A percentile compares a stretch with the other conserved stretches of the same genome.
phyloP scores from a whole-genome alignment of 2,329 filamentous ascomycete genomes.

The Polychaeton citri region DNA sequence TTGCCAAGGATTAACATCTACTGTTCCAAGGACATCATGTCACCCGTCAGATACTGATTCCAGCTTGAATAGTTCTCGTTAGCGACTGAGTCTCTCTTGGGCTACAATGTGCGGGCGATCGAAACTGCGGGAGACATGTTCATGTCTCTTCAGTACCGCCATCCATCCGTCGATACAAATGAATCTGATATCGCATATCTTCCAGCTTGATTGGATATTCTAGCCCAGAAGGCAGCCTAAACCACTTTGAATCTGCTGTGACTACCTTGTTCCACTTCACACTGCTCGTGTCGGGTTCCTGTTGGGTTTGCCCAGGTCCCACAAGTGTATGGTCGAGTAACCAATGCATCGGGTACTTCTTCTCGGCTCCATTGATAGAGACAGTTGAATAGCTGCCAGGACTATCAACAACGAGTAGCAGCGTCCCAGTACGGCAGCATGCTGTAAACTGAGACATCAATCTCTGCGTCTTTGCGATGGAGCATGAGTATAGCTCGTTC shows the following conservation, averaged over 20 bases:
- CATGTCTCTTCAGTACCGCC: background rate
- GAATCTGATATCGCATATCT: constrained; percentile 90
- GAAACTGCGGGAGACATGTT: too few species aligned
- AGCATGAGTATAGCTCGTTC: constrained; percentile 81
- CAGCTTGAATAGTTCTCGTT: too few species aligned
- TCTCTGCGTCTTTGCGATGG: constrained; percentile 59
- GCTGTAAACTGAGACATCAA: constrained; percentile 60
- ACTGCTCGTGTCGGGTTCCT: too few species aligned
- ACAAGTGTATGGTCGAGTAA: constrained; percentile 72
- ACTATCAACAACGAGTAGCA: constrained; percentile 80
- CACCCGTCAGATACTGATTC: too few species aligned
- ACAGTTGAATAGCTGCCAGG: constrained; percentile 87
- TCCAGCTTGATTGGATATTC: constrained; percentile 76
- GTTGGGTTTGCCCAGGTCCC: too few species aligned
- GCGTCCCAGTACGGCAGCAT: constrained; percentile 41
- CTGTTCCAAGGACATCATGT: too few species aligned
- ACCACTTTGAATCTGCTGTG: constrained; percentile 72
- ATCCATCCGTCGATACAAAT: constrained; percentile 49
- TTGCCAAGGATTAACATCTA: too few species aligned
- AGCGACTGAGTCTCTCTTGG: too few species aligned
- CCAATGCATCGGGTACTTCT: constrained; percentile 88
- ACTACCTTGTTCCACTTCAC: constrained; percentile 59
- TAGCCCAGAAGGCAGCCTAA: constrained; percentile 50
- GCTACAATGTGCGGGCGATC: too few species aligned
- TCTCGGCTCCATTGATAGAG: constrained; percentile 40